Base-by-base conservation (phyloP, 768 basidiomycete genomes). In the Mycena floridula region DNA sequence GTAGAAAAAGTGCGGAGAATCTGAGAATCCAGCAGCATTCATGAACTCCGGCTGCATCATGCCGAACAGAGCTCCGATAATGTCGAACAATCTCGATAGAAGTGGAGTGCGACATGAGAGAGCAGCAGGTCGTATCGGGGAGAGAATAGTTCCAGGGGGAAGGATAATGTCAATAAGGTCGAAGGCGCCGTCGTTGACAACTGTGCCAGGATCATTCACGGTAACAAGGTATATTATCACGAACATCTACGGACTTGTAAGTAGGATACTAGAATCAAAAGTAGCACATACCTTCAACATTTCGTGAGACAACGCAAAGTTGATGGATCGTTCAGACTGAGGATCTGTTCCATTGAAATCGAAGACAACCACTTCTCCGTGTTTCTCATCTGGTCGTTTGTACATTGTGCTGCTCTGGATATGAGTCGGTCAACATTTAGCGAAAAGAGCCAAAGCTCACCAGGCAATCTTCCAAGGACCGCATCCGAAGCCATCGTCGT, bases 101-200 rank as follows among this genome's bases (percentile, higher is more conserved):
- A 59, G 51, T 40, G 58, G 61, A 8, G 61, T 62, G 26, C 61
- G 53, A 45, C 61, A 58, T 6, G 59, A 58, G 18, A 62, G 51
- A 21, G 61, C 59, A 4, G 59, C 61, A 5, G 61, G 61, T 21
- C 59, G 48, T 18, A 60, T 39, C 9, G 61, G 59, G 42, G 56
- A 60, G 21, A 62, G 46, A 22, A 62, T 55, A 9, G 59, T 60
- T 22, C 60, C 60, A 16, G 48, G 45, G 3, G 60, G 60, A 43
- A 62, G 60, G 20, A 47, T 49, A 18, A 57, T 50, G 41, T 59
- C 51, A 47, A 60, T 60, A 7, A 62, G 50, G 37, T 62, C 58
- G 41, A 56, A 60, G 9, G 61, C 57, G 12, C 60, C 60, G 28
- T 62, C 61, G 42, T 62, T 62, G 28, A 62, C 52, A 13, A 60